Evolutionary conservation across 495 filamentous ascomycete genomes (phyloP), one percentile per base, ranked within the genome.

Genomic region (Trichoderma asperelloides): DNA sequence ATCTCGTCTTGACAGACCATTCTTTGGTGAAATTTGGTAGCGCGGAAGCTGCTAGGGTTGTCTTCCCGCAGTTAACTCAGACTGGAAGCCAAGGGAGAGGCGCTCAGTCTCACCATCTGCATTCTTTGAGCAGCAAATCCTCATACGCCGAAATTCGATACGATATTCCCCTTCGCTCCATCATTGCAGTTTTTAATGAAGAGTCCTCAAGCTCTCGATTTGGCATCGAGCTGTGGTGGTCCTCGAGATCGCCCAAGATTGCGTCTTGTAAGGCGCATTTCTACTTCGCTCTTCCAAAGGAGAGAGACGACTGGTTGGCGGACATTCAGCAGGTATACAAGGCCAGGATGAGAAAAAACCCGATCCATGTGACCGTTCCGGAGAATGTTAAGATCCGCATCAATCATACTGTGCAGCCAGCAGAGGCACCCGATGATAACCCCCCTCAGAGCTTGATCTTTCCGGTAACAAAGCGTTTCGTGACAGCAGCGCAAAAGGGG

Each of bases 381-480:
- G 78, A 81, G 21, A 83, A 83, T 68, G 81, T 90, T 21, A 76
- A 90, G 37, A 78, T 88, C 47, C 85, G 89, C 73, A 85, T 91
- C 63, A 85, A 84, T 25, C 79, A 84, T 49, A 84, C 87, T 64
- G 74, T 96, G 40, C 89, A 91, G 68, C 78, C 81, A 64, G 84
- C 88, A 67, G 73, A 81, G 28, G 81, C 87, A 60, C 87, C 90
- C 72, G 93, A 92, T 72, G 84, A 88, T 65, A 86, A 88, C 63
- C 84, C 85, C 55, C 89, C 92, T 71, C 86, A 90, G 67, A 88
- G 96, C 69, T 97, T 91, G 75, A 88, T 97, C 69, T 97, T 91
- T 75, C 88, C 90, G 16, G 90, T 96, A 16, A 86, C 96, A 33
- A 89, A 92, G 69, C 88, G 93, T 27, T 21, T 51, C 18, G 64